Base-by-base conservation (phyloP, 495 filamentous ascomycete genomes). In the Penicillium steckii region DNA sequence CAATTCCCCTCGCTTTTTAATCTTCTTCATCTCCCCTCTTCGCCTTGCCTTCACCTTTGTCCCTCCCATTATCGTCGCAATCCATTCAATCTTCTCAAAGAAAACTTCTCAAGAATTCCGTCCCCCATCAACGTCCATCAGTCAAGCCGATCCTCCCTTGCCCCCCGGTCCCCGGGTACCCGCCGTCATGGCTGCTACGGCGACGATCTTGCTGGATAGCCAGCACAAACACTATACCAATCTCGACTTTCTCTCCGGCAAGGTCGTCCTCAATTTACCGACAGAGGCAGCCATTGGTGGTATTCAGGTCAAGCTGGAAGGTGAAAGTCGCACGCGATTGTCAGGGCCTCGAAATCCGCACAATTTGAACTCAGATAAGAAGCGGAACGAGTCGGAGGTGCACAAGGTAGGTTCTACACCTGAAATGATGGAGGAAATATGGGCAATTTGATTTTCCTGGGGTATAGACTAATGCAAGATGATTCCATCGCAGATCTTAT, bases 291-390 rank as follows among this genome's bases (percentile, higher is more conserved):
- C 82, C 23, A 78, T 98, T 41, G 80, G 85, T 23, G 82, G 83
- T 10, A 87, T 98, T 46, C 80, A 91, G 35, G 93, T 96, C 56
- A 98, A 98, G 74, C 80, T 98, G 29, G 93, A 98, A 66, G 94
- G 92, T 47, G 91, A 95, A 67, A 89, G 86, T 57, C 78, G 80
- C 42, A 91, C 90, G 17, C 79, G 82, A 37, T 65, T 88, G 65
- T 54, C 73, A 69, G 57, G 74, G 22, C 61, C 70, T 48, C 60
- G 83, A 76, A 61, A 83, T 73, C 66, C 83, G 73, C 74, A 86
- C 78, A 62, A 80, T 86, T 76, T 80, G 22, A 62, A 75, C 33
- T 75, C 76, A 19, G 76, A 86, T 23, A 78, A 75, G 60, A 79
- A 78, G 60, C 76, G 74, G 51, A 78, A 82, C 7, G 83, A 87